phyloP scores from a whole-genome alignment of 768 basidiomycete genomes.

The Neoboletus subvelutipes region DNA sequence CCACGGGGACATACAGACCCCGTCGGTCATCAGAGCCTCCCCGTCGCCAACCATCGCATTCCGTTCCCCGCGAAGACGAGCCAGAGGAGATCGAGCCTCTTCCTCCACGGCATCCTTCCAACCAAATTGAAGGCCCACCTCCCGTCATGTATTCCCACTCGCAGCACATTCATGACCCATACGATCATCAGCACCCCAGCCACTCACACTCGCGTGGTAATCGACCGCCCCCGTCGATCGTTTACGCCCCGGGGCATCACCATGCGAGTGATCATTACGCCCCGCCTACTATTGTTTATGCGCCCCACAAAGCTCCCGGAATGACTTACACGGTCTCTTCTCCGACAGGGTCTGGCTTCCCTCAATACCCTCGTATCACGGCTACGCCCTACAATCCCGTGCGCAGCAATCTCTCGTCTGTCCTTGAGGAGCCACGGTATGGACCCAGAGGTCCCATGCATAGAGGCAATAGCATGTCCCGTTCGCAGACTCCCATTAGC shows the following conservation, averaged over 20 bases:
- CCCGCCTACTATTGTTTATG: conserved; percentile 59
- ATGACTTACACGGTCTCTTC: conserved; percentile 73
- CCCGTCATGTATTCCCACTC: conserved; percentile 40
- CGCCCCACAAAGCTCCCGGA: conserved; percentile 55
- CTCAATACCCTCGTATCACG: conserved; percentile 43
- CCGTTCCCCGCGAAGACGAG: conserved; percentile 21
- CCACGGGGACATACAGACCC: conserved; percentile 30
- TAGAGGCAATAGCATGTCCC: conserved; percentile 27
- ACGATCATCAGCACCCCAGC: conserved; percentile 31
- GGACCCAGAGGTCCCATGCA: conserved; percentile 30
- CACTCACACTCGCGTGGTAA: conserved; percentile 39
- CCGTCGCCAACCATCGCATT: conserved; percentile 22
- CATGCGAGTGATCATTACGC: conserved; percentile 52
- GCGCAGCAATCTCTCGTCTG: conserved; percentile 35
- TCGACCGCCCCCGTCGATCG: conserved; percentile 53
- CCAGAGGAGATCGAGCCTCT: conserved; percentile 37
- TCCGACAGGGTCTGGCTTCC: conserved; percentile 39
- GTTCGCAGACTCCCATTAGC: conserved; percentile 39
- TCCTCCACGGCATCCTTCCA: conserved; percentile 30
- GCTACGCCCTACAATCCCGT: conserved; percentile 43
- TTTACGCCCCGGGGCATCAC: conserved; percentile 51
- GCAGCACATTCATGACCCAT: conserved; percentile 38
- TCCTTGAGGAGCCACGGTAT: conserved; percentile 39
- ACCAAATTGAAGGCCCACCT: conserved; percentile 20
- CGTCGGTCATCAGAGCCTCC: conserved; percentile 31